Evolutionary conservation across 805 yeast genomes (phyloP).

Genomic region (Cyberlindnera bimundalis): DNA sequence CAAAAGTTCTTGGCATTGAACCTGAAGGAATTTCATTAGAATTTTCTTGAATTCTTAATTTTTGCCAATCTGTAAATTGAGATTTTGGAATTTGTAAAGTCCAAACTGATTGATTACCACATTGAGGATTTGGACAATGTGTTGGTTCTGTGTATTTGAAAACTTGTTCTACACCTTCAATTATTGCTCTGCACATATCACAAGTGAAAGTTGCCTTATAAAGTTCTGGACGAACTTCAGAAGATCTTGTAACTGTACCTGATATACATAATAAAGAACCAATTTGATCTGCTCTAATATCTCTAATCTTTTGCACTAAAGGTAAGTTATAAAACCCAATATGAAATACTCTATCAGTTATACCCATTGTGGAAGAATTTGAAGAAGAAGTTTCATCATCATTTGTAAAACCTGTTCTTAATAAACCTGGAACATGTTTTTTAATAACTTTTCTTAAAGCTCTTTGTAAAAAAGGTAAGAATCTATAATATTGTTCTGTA

Average conservation of each 20-base stretch:
- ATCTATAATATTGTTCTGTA: constrained; percentile 87
- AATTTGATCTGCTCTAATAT: constrained; percentile 82
- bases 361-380: constrained; percentile 40
- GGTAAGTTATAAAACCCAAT: constrained; percentile 88
- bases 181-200: constrained; percentile 78
- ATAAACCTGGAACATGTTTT: constrained; percentile 68
- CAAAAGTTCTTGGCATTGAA: constrained; percentile 96
- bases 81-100: constrained; percentile 79
- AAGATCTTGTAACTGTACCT: constrained; percentile 94
- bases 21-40: constrained; percentile 97
- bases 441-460: constrained; percentile 74
- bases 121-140: constrained; percentile 81
- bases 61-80: constrained; percentile 94
- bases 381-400: constrained; percentile 29
- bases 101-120: constrained; percentile 86
- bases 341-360: constrained; percentile 76
- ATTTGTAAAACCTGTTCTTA: constrained; percentile 42
- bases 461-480: constrained; percentile 75
- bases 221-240: constrained; percentile 94
- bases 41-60: constrained; percentile 91
- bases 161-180: constrained; percentile 87
- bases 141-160: constrained; percentile 95
- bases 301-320: constrained; percentile 78
- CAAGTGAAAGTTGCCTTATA: constrained; percentile 85
- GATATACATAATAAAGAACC: constrained; percentile 82